Evolutionary conservation across 345 rosid genomes (phyloP), one percentile per base, ranked within the genome.

Genomic region (Orychophragmus violaceus): DNA sequence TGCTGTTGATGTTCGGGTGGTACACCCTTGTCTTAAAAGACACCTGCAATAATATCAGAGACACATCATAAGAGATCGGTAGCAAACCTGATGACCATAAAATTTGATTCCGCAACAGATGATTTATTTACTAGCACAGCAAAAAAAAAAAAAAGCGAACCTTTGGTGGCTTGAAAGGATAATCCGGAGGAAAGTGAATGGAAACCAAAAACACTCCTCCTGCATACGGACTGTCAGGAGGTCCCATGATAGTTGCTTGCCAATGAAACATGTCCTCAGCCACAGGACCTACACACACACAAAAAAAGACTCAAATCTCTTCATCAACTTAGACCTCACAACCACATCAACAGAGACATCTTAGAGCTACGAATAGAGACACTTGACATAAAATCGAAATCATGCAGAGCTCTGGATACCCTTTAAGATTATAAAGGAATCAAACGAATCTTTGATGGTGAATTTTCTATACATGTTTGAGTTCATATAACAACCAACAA

Each of bases 111-210:
- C n/a, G n/a, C 6, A 27, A 33, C 2, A 23, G 33, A 50, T 32
- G 8, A 32, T 21, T 56, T 11, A 4, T 27, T 19, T 33, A 29
- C 7, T 6, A n/a, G n/a, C n/a, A n/a, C n/a, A n/a, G 54, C 18
- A 22, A 17, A 2, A 45, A 24, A 50, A 50, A 1, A 11, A 33
- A 44, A 16, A 45, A n/a, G 2, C 4, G 52, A 23, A 58, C 85
- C 84, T 84, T 84, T n/a, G 88, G 88, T 55, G 88, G 88, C 79
- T 84, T 80, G 76, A 82, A 84, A 63, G 85, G 87, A 70, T 83
- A 83, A 39, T 83, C 85, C 1, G 77, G 78, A 54, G 84, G 87
- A 5, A 81, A 83, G 61, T 83, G 83, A 53, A 83, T 78, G 16
- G 70, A 42, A 22, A 83, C 85, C 16, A 79, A 63, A 64, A 81